Conservation (phyloP, 306 rosid genomes). For the Vicia faba region DNA sequence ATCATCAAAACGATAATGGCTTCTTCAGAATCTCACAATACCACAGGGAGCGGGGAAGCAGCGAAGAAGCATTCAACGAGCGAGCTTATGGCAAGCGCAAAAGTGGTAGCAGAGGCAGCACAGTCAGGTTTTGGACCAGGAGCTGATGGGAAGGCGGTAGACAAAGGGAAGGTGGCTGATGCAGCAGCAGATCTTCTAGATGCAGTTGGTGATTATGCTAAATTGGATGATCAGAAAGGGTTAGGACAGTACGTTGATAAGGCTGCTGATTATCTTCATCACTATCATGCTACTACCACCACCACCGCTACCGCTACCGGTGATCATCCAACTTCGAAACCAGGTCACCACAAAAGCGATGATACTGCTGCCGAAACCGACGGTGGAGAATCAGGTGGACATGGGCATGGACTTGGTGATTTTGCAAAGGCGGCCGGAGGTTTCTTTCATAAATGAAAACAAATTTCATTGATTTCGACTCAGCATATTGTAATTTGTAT, state of each 20-base stretch:
- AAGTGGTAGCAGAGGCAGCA: constrained; percentile 49
- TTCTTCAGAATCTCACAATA: background rate
- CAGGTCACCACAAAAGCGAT: constrained; percentile 4
- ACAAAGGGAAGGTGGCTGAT: constrained; percentile 48
- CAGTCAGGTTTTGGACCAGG: constrained; percentile 11
- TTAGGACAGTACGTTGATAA: constrained; percentile 45
- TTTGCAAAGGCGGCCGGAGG: constrained; percentile 40
- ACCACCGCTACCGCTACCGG: background rate
- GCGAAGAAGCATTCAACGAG: background rate
- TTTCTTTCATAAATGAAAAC: constrained; percentile 24
- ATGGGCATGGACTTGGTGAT: constrained; percentile 33
- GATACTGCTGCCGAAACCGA: background rate
- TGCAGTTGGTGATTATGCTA: constrained; percentile 46
- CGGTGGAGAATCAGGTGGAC: constrained; percentile 3
- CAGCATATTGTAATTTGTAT: background rate
- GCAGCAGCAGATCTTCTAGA: constrained; percentile 45
- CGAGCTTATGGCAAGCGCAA: constrained; percentile 30
- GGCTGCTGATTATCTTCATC: constrained; percentile 51
- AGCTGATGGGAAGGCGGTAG: constrained; percentile 31
- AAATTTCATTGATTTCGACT: background rate
- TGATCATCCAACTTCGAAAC: background rate
- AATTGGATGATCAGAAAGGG: constrained; percentile 49
- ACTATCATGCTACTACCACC: constrained; percentile 6
- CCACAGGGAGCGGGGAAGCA: background rate
- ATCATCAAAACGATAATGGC: background rate